Evolutionary conservation across 1,284 basidiomycete species (phyloP).

Genomic region (Phenoliferia sp.): DNA sequence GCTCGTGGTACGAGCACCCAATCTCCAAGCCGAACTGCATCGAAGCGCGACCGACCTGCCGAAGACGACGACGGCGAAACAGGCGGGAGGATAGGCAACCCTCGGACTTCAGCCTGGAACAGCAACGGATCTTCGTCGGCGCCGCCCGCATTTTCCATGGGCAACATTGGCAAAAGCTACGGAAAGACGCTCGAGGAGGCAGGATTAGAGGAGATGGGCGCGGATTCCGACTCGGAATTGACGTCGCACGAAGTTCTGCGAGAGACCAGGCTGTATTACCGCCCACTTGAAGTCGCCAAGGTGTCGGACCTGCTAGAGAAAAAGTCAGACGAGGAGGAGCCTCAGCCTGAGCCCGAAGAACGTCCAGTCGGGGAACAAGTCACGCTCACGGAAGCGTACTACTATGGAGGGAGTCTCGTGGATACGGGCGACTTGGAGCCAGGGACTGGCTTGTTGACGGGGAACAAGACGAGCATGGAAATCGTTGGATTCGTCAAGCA

Average conservation of each 20-base stretch:
- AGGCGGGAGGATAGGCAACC: background rate
- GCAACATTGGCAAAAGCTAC: conserved; percentile 24
- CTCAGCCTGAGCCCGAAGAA: conserved; percentile 15
- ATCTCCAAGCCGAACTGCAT: background rate
- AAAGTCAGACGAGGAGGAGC: conserved; percentile 14
- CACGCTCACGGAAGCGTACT: conserved; percentile 73
- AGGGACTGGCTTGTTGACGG: conserved; percentile 64
- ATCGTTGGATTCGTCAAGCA: conserved; percentile 75
- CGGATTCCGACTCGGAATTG: conserved; percentile 40
- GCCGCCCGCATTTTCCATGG: conserved; percentile 2
- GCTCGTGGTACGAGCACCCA: background rate
- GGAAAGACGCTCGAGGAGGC: conserved; percentile 39
- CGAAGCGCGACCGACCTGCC: background rate
- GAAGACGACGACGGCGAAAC: background rate
- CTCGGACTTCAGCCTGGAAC: background rate
- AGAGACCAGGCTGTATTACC: conserved; percentile 46
- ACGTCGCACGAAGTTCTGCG: conserved; percentile 17
- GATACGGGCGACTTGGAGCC: conserved; percentile 63
- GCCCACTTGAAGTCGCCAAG: conserved; percentile 33
- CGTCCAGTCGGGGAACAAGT: background rate
- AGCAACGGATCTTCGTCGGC: background rate
- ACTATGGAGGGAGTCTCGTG: conserved; percentile 84
- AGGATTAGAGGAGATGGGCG: conserved; percentile 38
- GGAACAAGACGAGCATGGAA: conserved; percentile 76
- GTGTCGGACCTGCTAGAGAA: conserved; percentile 4